phyloP scores from a whole-genome alignment of 805 yeast species.

The Lipomyces yamanashiensis region DNA sequence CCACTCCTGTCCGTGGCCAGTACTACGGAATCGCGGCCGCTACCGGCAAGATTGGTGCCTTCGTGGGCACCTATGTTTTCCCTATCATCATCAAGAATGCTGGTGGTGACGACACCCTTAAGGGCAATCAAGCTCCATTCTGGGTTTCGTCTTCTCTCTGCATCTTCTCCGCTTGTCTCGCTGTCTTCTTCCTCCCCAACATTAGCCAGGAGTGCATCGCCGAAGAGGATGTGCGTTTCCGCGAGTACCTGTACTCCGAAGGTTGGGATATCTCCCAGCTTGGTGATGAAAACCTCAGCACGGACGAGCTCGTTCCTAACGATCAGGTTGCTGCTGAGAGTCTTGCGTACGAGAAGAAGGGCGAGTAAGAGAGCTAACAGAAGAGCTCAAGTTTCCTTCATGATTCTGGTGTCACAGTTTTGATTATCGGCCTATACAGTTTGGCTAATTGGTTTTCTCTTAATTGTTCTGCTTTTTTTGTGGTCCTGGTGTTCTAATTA shows the following conservation, averaged over 20 bases:
- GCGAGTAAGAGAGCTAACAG: not conserved
- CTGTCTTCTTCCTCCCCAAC: slow-evolving; percentile 74
- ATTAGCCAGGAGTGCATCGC: slow-evolving; percentile 83
- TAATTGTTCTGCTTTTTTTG: no score
- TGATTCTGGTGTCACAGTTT: no score
- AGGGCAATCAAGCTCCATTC: slow-evolving; percentile 76
- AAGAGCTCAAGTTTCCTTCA: no score
- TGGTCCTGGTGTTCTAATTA: no score
- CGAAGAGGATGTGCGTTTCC: slow-evolving; percentile 73
- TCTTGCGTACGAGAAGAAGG: slow-evolving; percentile 7
- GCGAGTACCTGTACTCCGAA: slow-evolving; percentile 64
- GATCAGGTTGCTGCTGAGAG: not conserved
- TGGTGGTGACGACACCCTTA: slow-evolving; percentile 50
- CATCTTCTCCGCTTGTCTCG: slow-evolving; percentile 68
- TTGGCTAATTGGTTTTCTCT: no score
- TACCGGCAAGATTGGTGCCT: slow-evolving; percentile 88
- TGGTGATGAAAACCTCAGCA: slow-evolving; percentile 19
- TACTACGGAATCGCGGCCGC: slow-evolving; percentile 93
- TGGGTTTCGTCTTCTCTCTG: slow-evolving; percentile 81
- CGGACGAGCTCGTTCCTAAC: slow-evolving; percentile 20
- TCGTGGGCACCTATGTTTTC: slow-evolving; percentile 86
- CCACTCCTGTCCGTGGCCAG: slow-evolving; percentile 88
- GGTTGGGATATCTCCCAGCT: slow-evolving; percentile 61
- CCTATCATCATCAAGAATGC: slow-evolving; percentile 72
- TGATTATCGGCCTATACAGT: no score